Conservation (phyloP, 2,329 filamentous ascomycete genomes). For the Microsporum audouinii region DNA sequence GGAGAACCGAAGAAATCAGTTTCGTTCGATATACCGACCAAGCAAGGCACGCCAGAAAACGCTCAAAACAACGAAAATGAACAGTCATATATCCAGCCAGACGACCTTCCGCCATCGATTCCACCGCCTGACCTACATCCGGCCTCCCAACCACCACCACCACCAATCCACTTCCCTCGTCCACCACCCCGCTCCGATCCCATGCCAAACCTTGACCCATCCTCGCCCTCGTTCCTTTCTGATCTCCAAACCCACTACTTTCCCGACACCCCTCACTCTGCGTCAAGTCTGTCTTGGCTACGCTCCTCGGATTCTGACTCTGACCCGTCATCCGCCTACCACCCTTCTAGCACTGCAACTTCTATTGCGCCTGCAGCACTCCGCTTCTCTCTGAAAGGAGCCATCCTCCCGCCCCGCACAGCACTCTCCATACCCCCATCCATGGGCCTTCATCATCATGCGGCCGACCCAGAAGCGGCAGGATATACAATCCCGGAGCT, state of each 20-base stretch:
- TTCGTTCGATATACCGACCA: constrained; percentile 18
- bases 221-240: constrained; percentile 68
- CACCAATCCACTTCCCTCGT: constrained; percentile 35
- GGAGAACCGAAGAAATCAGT: constrained; percentile 20
- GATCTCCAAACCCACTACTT: constrained; percentile 90
- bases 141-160: constrained; percentile 30
- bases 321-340: constrained; percentile 65
- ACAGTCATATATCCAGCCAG: constrained; percentile 12
- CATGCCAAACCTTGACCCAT: constrained; percentile 66
- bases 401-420: constrained; percentile 63
- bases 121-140: constrained; percentile 31
- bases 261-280: constrained; percentile 72
- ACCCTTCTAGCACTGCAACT: constrained; percentile 62
- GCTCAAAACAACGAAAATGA: neutral
- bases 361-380: constrained; percentile 55
- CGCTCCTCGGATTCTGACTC: constrained; percentile 53
- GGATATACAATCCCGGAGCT: constrained; percentile 89
- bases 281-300: constrained; percentile 83
- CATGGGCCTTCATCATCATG: constrained; percentile 84
- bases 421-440: constrained; percentile 63
- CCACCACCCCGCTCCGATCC: constrained; percentile 36
- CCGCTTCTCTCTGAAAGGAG: constrained; percentile 79
- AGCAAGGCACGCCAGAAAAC: constrained; percentile 8
- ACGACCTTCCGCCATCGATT: constrained; percentile 27
- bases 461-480: constrained; percentile 79